Base-by-base conservation (phyloP, 148 eudicot species). In the Vaccinium corymbosum region DNA sequence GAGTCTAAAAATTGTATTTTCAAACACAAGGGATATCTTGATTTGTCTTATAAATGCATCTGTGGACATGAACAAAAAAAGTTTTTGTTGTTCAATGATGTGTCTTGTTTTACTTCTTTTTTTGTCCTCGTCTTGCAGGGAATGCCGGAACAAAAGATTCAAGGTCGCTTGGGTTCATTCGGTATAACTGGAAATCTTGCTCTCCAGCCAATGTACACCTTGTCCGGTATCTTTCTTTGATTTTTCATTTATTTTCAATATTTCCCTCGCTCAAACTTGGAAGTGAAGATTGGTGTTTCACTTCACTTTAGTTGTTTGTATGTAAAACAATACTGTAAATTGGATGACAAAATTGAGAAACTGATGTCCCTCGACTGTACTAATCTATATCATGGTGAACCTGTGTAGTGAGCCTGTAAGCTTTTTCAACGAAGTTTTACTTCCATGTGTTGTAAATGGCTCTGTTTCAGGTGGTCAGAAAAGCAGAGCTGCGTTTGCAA, bases 181-280 rank as follows among this genome's bases (percentile, higher is more conserved):
- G 99, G 99, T 76, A 88, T 97, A 83, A 94, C 98, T 66, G 99
- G 99, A 82, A 97, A 97, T 90, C 98, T 97, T 90, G 99, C 99
- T 56, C 98, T 97, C 71, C 99, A 95, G 90, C 99, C 99, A 38
- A 97, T 97, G 98, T 97, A 97, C 90, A 97, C 99, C 42, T 86
- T 97, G 86, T 97, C 98, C 55, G 99, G 99, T 97, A 93, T 64
- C 77, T 86, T 79, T 76, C 81, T 64, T 68, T 35, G 76, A 32
- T n/a, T 52, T 80, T 68, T 74, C 38, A 22, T 78, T 32, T 29
- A 35, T 22, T 68, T 84, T 70, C 0, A 4, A 53, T 15, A 1
- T 19, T 38, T 42, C 52, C 62, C 77, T 71, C 49, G 35, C 71
- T 27, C 20, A 73, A 82, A 77, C 56, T 73, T 85, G 19, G 38